Evolutionary conservation across 345 rosid genomes (phyloP).

Genomic region (Pistacia integerrima): DNA sequence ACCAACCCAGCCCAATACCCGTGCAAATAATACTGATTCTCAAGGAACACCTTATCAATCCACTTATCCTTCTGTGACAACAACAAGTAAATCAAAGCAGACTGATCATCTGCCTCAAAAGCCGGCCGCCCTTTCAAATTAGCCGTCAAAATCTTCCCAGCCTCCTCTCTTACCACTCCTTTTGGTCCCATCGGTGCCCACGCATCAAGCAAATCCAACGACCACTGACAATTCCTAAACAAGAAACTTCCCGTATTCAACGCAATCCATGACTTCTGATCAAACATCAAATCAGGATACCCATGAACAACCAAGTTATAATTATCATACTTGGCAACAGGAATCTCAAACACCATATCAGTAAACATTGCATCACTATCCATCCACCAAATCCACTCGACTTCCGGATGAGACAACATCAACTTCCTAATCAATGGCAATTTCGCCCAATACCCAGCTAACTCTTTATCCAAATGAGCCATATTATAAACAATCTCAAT

Average conservation of each 20-base stretch:
- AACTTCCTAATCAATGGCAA: slow-evolving; percentile 82
- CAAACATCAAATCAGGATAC: slow-evolving; percentile 80
- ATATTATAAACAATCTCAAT: slow-evolving; percentile 93
- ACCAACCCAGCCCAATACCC: slow-evolving; percentile 96
- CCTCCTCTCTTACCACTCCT: slow-evolving; percentile 84
- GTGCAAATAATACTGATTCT: slow-evolving; percentile 89
- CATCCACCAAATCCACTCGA: slow-evolving; percentile 99
- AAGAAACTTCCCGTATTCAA: slow-evolving; percentile 92
- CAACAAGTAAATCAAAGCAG: slow-evolving; percentile 85
- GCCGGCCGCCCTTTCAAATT: slow-evolving; percentile 85
- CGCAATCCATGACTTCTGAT: slow-evolving; percentile 93
- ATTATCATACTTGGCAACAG: slow-evolving; percentile 50
- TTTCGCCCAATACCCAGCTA: slow-evolving; percentile 97
- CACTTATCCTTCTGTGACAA: slow-evolving; percentile 77
- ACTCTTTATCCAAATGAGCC: slow-evolving; percentile 93
- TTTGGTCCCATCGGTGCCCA: slow-evolving; percentile 99
- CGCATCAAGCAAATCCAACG: slow-evolving; percentile 85
- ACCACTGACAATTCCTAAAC: slow-evolving; percentile 94
- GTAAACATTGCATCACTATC: slow-evolving; percentile 98
- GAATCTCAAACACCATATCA: slow-evolving; percentile 92
- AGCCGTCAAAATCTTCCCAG: slow-evolving; percentile 84
- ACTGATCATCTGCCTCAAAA: slow-evolving; percentile 94
- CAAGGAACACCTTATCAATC: slow-evolving; percentile 87
- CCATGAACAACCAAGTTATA: slow-evolving; percentile 90
- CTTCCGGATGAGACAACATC: slow-evolving; percentile 90